Evolutionary conservation across 805 yeast species (phyloP).

Genomic region (Kregervanrija fluxuum): DNA sequence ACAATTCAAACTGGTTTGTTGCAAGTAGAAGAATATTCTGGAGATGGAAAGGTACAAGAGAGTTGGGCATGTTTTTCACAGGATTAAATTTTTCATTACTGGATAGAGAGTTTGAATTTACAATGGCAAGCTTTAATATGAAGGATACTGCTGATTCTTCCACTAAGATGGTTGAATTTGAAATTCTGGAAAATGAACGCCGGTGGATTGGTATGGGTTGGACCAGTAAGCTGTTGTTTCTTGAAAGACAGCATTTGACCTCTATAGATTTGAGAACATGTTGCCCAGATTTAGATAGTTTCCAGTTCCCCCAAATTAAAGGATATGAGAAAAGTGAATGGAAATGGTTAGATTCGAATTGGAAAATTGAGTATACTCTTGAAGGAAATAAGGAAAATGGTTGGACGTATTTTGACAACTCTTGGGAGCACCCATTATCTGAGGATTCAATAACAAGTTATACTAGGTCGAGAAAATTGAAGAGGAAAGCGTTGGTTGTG

Average conservation of each 20-base stretch:
- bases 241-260: constrained; percentile 44
- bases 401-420: constrained; percentile 48
- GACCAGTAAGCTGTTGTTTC: constrained; percentile 43
- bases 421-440: constrained; percentile 37
- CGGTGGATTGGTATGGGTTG: constrained; percentile 60
- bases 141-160: constrained; percentile 12
- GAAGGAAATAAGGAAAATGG: constrained; percentile 36
- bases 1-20: constrained; percentile 42
- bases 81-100: constrained; percentile 27
- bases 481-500: constrained; percentile 34
- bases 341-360: constrained; percentile 50
- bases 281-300: constrained; percentile 26
- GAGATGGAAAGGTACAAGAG: constrained; percentile 40
- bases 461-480: constrained; percentile 48
- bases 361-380: constrained; percentile 40
- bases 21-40: constrained; percentile 39
- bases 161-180: constrained; percentile 43
- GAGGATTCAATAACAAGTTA: constrained; percentile 42
- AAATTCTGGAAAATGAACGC: constrained; percentile 49
- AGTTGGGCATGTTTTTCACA: constrained; percentile 32
- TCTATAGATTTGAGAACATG: constrained; percentile 30
- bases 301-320: constrained; percentile 39
- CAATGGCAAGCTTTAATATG: constrained; percentile 7
- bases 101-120: constrained; percentile 10
- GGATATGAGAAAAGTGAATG: constrained; percentile 36